These are phyloP conservation scores for Poterioochromonas sp. DNA, from an alignment of 352 stramenopile species.

Conservation along the genomic window DNA sequence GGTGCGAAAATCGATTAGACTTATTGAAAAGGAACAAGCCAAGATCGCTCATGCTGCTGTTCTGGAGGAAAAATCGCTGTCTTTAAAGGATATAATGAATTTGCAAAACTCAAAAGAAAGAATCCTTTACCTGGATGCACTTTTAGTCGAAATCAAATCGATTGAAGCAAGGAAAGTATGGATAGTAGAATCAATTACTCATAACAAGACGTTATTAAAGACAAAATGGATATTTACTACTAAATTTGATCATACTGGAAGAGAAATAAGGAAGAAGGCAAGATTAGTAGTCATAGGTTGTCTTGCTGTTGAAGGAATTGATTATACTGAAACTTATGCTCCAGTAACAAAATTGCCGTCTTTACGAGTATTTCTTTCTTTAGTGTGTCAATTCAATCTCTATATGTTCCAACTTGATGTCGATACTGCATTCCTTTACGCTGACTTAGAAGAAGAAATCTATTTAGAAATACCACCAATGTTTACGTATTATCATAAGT, in stretches of 20 bases:
- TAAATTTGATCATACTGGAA: neutral
- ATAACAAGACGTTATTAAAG: neutral
- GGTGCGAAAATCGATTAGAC: too few species aligned
- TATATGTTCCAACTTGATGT: neutral
- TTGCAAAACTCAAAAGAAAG: neutral
- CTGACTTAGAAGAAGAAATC: neutral
- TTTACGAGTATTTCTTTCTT: slow-evolving; percentile 23
- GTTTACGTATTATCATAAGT: neutral
- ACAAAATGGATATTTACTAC: neutral
- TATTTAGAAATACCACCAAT: neutral
- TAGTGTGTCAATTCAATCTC: neutral
- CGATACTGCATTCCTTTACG: neutral
- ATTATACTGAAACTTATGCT: neutral
- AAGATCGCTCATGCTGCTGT: too few species aligned
- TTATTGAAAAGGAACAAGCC: too few species aligned
- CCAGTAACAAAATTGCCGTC: neutral
- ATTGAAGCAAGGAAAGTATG: neutral
- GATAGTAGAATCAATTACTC: neutral
- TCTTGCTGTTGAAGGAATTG: neutral
- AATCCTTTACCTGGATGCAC: neutral
- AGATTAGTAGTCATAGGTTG: neutral
- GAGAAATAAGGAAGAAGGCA: neutral
- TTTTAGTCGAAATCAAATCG: neutral
- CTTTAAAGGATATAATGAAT: neutral
- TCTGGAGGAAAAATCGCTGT: neutral